Percentiles rank a stretch among this genome's conserved stretches.
phyloP scores from a whole-genome alignment of 768 basidiomycete species.

The Lactarius hengduanensis region DNA sequence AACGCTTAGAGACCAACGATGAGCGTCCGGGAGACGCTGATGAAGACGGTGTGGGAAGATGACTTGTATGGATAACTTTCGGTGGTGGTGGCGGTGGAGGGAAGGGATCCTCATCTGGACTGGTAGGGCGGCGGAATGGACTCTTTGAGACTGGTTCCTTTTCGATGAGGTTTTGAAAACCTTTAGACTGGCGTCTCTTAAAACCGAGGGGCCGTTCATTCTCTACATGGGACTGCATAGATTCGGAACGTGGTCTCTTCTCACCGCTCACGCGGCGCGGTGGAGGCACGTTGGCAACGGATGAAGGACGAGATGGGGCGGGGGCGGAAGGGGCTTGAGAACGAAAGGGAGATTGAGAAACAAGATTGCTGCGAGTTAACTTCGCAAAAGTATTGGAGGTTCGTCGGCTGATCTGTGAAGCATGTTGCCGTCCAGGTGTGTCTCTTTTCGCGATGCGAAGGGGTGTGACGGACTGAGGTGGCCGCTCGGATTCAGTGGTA shows the following conservation, averaged over 20 bases:
- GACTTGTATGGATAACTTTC: conserved; percentile 14
- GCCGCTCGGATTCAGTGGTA: conserved; percentile 60
- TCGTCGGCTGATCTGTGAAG: conserved; percentile 61
- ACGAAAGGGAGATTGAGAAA: conserved; percentile 85
- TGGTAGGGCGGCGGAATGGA: conserved; percentile 56
- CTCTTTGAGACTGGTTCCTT: conserved; percentile 81
- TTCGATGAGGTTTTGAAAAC: conserved; percentile 68
- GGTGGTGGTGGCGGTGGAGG: conserved; percentile 31
- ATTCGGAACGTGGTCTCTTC: conserved; percentile 70
- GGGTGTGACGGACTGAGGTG: conserved; percentile 63
- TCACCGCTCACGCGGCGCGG: conserved; percentile 68
- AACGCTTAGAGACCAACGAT: conserved; percentile 65
- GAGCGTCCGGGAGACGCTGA: conserved; percentile 58
- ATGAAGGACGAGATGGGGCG: conserved; percentile 32
- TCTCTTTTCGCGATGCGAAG: conserved; percentile 76
- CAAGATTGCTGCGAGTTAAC: conserved; percentile 72
- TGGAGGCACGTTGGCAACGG: conserved; percentile 38
- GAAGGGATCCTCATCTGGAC: conserved; percentile 29
- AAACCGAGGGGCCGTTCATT: conserved; percentile 69
- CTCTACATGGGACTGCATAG: conserved; percentile 68
- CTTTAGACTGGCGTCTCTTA: conserved; percentile 74
- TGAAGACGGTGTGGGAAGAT: conserved; percentile 32
- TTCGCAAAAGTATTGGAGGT: conserved; percentile 79
- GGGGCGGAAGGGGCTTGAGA: conserved; percentile 56
- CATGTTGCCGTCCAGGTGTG: conserved; percentile 38